Evolutionary conservation across 176 grass and related monocot genomes (phyloP), one percentile per base, ranked within the genome.

Genomic region (Hyparrhenia diplandra): DNA sequence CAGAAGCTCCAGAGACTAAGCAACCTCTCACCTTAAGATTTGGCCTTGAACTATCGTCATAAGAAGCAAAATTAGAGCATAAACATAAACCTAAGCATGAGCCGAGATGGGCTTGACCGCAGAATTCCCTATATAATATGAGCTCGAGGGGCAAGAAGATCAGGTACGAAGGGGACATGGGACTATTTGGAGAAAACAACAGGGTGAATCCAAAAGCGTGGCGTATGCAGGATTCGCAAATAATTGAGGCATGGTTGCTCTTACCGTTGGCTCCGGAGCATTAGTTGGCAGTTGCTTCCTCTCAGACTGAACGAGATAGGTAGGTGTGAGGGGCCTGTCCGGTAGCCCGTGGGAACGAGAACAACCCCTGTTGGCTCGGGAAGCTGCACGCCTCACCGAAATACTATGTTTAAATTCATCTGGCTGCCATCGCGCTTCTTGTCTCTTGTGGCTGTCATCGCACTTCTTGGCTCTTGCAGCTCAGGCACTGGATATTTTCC

Each of bases 221-320:
- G 70, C 35, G 9, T 29, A 79, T 79, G 62, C 57, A 54, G 66
- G 40, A 82, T 82, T 69, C 30, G 59, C 30, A 87, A 80, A 82
- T n/a, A 62, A 70, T 58, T 54, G 32, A 45, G 80, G 29, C 36
- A 71, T 31, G 43, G 12, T 35, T 71, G 28, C 31, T 77, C 82
- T 82, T 85, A 82, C 82, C 78, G 28, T 69, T 73, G 43, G 77
- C 46, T 55, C 64, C 54, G 37, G 76, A 85, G 73, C 8, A 85
- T 73, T 79, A 79, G 61, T 40, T 21, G 46, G 11, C 20, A 21
- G 87, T 67, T 85, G 83, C 45, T 77, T 81, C 87, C 46, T 18
- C 73, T 85, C 58, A 49, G 71, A 71, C 81, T 58, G 51, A 77
- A 85, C 45, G 72, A 71, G 55, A 66, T 34, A 81, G n/a, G n/a